phyloP scores from a whole-genome alignment of 2,329 filamentous ascomycete genomes.

The Botrytis byssoidea region DNA sequence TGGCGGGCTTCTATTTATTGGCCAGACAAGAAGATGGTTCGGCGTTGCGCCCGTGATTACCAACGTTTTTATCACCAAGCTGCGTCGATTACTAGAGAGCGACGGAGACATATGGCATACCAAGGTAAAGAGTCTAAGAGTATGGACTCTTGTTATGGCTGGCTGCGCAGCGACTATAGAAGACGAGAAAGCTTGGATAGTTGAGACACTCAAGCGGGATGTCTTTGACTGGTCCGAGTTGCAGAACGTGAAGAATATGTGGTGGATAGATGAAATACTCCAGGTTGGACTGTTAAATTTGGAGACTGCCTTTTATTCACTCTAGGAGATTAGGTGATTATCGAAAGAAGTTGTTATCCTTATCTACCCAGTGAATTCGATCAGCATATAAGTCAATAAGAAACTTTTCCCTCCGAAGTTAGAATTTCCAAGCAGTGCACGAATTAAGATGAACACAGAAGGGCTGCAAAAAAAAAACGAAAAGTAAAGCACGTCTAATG shows the following conservation, averaged over 20 bases:
- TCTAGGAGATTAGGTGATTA: not conserved
- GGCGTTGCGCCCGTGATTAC: not conserved
- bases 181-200: not conserved
- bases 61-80: not conserved
- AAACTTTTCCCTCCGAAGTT: rapidly evolving
- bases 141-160: conserved; percentile 4
- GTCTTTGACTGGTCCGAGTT: not conserved
- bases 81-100: not conserved
- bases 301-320: not conserved
- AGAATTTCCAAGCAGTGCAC: not conserved
- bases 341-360: not conserved
- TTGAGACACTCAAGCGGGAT: not conserved
- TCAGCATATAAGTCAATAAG: not conserved
- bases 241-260: not conserved
- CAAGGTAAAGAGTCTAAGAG: not conserved
- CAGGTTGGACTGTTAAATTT: not conserved
- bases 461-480: not conserved
- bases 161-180: not conserved
- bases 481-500: no score
- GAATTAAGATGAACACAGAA: not conserved
- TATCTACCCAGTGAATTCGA: not conserved
- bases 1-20: not conserved
- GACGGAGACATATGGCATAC: not conserved
- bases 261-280: conserved; percentile 3
- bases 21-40: not conserved